Base-by-base conservation (phyloP, 495 filamentous ascomycete species). In the Daldinia decipiens region DNA sequence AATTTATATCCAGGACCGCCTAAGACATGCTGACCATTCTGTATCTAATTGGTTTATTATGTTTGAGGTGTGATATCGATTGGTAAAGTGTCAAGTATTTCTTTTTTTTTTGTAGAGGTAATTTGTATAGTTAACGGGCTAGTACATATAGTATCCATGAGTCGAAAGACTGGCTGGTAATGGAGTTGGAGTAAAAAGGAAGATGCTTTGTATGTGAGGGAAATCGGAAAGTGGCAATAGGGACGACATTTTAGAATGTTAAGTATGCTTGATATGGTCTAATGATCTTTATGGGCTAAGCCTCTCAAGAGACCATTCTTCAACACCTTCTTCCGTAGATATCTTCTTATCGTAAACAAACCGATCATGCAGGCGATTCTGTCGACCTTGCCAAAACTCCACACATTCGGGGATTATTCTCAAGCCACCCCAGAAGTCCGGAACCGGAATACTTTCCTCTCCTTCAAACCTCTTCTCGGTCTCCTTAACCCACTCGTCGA, bases 351-450 rank as follows among this genome's bases (percentile, higher is more conserved):
- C 85, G 82, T 98, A 99, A 66, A 89, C 82, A 79, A 98, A 98
- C 26, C 95, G 92, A 88, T 98, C 93, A 85, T 97, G 93, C 77
- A 97, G 79, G 38, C 95, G 86, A 83, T 90, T 97, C 62, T 89
- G 84, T 61, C 96, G 85, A 40, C 95, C 95, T 82, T 97, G 92
- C 95, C 94, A 97, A 79, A 98, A 98, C 84, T 97, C 94, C 40
- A 98, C 85, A 59, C 87, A 86, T 79, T 93, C 91, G 1, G 95
- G 95, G 62, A 93, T 85, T 59, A 99, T 84, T 71, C 95, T 88
- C 78, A 95, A 79, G 1, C 95, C 95, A 7, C 95, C 95, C 95
- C 95, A 99, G 79, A 97, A 98, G 21, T 90, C 89, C 29, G 95
- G 95, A 53, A 97, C 87, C 1, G 93, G 94, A 60, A 99, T 96